phyloP scores from a whole-genome alignment of 2,329 filamentous ascomycete species.

The Pseudogymnoascus sp. region DNA sequence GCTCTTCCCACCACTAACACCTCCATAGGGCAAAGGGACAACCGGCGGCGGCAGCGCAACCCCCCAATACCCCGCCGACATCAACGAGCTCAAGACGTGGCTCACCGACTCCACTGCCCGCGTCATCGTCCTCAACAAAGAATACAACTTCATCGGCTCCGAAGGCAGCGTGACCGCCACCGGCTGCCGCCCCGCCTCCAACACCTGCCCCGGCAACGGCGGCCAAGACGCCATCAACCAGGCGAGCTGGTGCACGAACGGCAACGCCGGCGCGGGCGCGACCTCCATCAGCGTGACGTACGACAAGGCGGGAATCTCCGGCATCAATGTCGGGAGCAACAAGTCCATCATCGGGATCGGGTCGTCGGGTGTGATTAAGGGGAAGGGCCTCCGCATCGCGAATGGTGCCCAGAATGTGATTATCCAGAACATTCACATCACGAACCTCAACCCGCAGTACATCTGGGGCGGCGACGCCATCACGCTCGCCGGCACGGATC shows the following conservation, averaged over 20 bases:
- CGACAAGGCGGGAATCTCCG: slow-evolving; percentile 21
- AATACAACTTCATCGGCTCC: slow-evolving; percentile 44
- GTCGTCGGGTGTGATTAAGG: slow-evolving; percentile 20
- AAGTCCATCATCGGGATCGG: slow-evolving; percentile 23
- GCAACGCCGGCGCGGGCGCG: slow-evolving; percentile 20
- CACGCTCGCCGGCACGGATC: slow-evolving; percentile 24
- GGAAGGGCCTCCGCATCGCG: slow-evolving; percentile 21
- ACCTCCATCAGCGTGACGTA: slow-evolving; percentile 21
- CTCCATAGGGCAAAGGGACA: slow-evolving; percentile 32
- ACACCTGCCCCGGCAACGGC: slow-evolving; percentile 31
- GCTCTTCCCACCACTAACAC: slow-evolving; percentile 10
- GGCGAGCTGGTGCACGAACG: slow-evolving; percentile 47
- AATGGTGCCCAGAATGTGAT: slow-evolving; percentile 23
- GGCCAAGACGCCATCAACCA: slow-evolving; percentile 51
- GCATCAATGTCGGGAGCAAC: slow-evolving; percentile 22
- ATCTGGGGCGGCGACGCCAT: slow-evolving; percentile 46
- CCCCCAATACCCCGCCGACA: slow-evolving; percentile 45
- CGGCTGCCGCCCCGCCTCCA: slow-evolving; percentile 49
- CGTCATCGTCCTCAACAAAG: slow-evolving; percentile 50
- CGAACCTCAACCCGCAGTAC: slow-evolving; percentile 45
- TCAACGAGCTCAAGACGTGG: slow-evolving; percentile 49
- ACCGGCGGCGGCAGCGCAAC: slow-evolving; percentile 51
- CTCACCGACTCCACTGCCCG: slow-evolving; percentile 45
- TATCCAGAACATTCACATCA: slow-evolving; percentile 41
- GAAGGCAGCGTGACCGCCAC: slow-evolving; percentile 44